phyloP scores from a whole-genome alignment of 169 alveolate genomes.

The Neospora caninum region DNA sequence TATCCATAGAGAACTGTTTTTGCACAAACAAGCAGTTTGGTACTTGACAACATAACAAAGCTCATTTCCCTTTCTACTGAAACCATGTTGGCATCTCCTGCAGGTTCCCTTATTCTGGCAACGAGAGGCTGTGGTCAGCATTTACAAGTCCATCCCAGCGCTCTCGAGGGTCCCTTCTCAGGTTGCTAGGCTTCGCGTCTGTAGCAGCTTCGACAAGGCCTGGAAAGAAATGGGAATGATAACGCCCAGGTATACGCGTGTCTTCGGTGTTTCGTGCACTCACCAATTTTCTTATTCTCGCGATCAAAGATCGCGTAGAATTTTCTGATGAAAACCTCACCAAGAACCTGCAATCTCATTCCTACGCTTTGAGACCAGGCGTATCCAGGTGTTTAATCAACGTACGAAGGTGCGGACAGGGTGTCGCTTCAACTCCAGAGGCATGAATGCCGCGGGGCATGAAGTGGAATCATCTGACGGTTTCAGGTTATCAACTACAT shows the following conservation, averaged over 20 bases:
- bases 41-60: too few relatives aligned
- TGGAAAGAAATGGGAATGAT: background rate
- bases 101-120: too few relatives aligned
- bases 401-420: constrained; percentile 24
- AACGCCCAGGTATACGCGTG: background rate
- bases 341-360: background rate
- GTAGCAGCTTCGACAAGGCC: background rate
- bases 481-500: background rate
- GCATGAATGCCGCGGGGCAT: constrained; percentile 37
- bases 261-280: background rate
- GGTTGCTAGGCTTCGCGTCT: background rate
- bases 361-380: background rate
- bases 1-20: too few relatives aligned
- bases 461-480: background rate
- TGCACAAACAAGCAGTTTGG: too few relatives aligned
- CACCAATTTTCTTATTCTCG: background rate
- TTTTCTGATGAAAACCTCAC: background rate
- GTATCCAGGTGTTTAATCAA: background rate
- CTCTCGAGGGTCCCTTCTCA: background rate
- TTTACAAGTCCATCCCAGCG: background rate
- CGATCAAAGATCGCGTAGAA: constrained; percentile 10
- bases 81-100: too few relatives aligned
- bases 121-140: background rate
- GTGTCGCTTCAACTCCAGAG: background rate
- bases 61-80: too few relatives aligned